Evolutionary conservation across 768 basidiomycete genomes (phyloP).

Genomic region (Auricularia heimuer): DNA sequence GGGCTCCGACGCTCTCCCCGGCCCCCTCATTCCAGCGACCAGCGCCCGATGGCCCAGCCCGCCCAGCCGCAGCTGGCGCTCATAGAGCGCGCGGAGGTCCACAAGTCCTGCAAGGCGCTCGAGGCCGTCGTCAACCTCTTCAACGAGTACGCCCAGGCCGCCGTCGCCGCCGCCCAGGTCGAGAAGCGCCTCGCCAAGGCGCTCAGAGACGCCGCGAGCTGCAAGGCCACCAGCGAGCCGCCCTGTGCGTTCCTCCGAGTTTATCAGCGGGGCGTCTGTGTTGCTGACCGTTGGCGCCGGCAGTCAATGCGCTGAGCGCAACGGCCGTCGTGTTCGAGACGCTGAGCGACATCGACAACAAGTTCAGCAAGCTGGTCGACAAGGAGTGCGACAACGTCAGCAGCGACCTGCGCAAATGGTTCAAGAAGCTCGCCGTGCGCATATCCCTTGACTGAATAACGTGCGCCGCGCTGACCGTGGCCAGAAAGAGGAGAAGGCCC

Average conservation of each 20-base stretch:
- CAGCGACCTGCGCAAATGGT: slow-evolving; percentile 72
- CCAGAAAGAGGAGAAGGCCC: slow-evolving; percentile 72
- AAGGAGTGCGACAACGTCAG: slow-evolving; percentile 61
- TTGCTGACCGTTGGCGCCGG: not conserved
- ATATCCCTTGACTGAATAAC: not conserved
- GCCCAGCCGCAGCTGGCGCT: slow-evolving; percentile 18
- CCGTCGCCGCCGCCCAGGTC: slow-evolving; percentile 44
- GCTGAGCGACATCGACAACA: slow-evolving; percentile 58
- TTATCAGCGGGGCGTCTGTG: too few species aligned
- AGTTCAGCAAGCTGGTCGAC: slow-evolving; percentile 65
- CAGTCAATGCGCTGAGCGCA: slow-evolving; percentile 59
- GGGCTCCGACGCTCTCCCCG: not conserved
- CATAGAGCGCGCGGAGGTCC: slow-evolving; percentile 60
- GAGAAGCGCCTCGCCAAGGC: slow-evolving; percentile 73
- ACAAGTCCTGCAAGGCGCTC: slow-evolving; percentile 71
- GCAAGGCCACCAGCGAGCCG: slow-evolving; percentile 43
- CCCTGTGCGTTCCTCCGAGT: not conserved
- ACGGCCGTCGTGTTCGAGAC: slow-evolving; percentile 60
- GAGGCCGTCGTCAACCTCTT: slow-evolving; percentile 57
- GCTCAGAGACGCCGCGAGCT: slow-evolving; percentile 49
- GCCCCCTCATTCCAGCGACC: not conserved
- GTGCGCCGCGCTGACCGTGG: not conserved
- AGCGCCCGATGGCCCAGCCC: not conserved
- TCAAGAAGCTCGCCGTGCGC: slow-evolving; percentile 71
- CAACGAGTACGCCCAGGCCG: slow-evolving; percentile 69